phyloP scores from a whole-genome alignment of 2,329 filamentous ascomycete genomes.

The Lecanosticta acicola region DNA sequence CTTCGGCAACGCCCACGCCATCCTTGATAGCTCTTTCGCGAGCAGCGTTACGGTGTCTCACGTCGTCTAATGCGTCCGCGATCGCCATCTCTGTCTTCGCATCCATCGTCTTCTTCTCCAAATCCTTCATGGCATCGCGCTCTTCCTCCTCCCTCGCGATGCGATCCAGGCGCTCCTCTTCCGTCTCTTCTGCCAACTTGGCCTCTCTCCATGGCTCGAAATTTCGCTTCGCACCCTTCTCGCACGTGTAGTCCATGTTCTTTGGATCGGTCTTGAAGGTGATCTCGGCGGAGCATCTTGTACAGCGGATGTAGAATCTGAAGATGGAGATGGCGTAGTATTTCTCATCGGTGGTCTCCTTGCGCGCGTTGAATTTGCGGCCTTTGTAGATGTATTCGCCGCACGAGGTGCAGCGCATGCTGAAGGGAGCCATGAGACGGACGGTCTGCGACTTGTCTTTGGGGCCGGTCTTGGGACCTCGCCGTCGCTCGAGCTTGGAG shows the following conservation, averaged over 20 bases:
- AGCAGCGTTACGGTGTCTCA: constrained; percentile 82
- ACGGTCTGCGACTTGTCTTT: constrained; percentile 68
- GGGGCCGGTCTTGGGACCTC: constrained; percentile 67
- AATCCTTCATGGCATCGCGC: constrained; percentile 85
- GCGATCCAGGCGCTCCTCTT: constrained; percentile 79
- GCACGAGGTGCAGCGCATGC: constrained; percentile 65
- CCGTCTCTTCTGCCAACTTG: constrained; percentile 66
- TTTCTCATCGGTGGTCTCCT: constrained; percentile 84
- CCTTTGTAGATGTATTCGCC: constrained; percentile 88
- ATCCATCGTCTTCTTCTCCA: constrained; percentile 89
- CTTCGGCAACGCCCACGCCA: constrained; percentile 53
- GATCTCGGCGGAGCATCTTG: constrained; percentile 78
- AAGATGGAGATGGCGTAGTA: constrained; percentile 86
- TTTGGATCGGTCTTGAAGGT: constrained; percentile 93
- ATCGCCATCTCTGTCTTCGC: constrained; percentile 94
- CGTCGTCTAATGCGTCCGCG: constrained; percentile 92
- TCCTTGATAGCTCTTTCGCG: constrained; percentile 67
- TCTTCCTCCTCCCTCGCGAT: constrained; percentile 75
- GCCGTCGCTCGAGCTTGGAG: constrained; percentile 62
- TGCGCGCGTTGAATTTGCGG: constrained; percentile 90
- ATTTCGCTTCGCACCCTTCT: constrained; percentile 82
- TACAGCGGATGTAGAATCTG: constrained; percentile 79
- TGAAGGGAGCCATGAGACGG: constrained; percentile 83
- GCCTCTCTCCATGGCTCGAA: constrained; percentile 83
- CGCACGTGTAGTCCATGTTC: constrained; percentile 80